Base-by-base conservation (phyloP, 352 stramenopile genomes). In the Salisapilia sapeloensis region DNA sequence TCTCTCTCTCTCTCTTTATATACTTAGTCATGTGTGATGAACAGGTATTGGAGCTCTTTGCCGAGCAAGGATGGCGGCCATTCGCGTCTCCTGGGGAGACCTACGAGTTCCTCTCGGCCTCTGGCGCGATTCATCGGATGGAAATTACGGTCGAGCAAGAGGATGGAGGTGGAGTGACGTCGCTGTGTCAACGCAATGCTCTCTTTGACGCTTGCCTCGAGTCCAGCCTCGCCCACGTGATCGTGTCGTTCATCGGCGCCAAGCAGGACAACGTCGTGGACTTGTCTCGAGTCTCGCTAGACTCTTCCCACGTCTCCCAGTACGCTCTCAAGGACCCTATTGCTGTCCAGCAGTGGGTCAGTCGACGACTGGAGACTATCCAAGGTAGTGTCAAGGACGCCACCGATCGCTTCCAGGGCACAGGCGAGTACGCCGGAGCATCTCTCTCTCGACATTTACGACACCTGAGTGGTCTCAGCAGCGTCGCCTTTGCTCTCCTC, bases 41-140 rank as follows among this genome's bases (percentile, higher is more conserved):
- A n/a, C 34, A 82, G 66, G 70, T 83, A 13, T 59, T 83, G 27
- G 71, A 86, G 40, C 66, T 53, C 39, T 86, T 86, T 39, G 66
- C 66, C 14, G 71, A 86, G 50, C 54, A 62, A 33, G 71, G 71
- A 5, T 89, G 72, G 69, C 60, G 74, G 39, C 59, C 56, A 31
- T 85, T 85, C 51, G 63, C 76, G 20, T 65, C 80, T 22, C 72
- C 72, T 9, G 69, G 60, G 6, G 72, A 89, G 62, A 85, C 69
- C 15, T 89, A 78, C 46, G 72, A 89, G 59, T 75, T 84, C 48
- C 85, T 89, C 35, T 65, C 60, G 15, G 69, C 80, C 24, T 78
- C 72, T 1, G 72, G 72, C 19, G 33, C 33, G 28, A 26, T 14
- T 22, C 17, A 36, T 23, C 0, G 38, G 48, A 32, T 27, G 16